Evolutionary conservation across 78 protist species (phyloP).

Genomic region (Salpingoeca rosetta): DNA sequence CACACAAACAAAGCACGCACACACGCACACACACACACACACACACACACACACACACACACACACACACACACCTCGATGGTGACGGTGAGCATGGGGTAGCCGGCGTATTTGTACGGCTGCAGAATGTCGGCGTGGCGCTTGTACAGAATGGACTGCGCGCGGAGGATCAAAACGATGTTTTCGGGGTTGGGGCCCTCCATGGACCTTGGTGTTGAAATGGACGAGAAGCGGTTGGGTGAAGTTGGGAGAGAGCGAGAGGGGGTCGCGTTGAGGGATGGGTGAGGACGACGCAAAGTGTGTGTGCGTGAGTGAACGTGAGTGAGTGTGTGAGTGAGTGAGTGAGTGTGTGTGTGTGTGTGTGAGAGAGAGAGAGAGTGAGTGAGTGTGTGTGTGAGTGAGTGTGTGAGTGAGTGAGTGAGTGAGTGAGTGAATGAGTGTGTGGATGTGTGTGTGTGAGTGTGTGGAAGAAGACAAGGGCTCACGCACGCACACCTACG

Average conservation of each 20-base stretch:
- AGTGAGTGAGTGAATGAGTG: too few species aligned
- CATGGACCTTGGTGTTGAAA: too few species aligned
- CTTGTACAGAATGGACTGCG: slow-evolving; percentile 60
- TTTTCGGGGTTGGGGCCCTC: slow-evolving; percentile 30
- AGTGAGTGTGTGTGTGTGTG: too few species aligned
- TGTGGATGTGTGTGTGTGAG: too few species aligned
- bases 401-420: neutral
- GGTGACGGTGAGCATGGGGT: slow-evolving; percentile 47
- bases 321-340: too few species aligned
- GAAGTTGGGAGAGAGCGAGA: too few species aligned
- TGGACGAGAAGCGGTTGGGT: too few species aligned
- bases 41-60: neutral
- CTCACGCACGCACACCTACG: too few species aligned
- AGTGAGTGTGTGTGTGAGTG: neutral
- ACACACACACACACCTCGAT: neutral
- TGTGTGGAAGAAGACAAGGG: neutral
- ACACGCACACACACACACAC: neutral
- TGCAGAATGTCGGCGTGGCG: slow-evolving; percentile 42
- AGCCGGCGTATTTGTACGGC: slow-evolving; percentile 77
- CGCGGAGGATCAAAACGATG: slow-evolving; percentile 41
- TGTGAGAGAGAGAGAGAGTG: too few species aligned
- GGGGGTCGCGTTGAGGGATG: too few species aligned
- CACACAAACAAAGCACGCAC: neutral
- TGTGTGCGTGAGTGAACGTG: too few species aligned
- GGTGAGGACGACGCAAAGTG: too few species aligned